Evolutionary conservation across 2,329 filamentous ascomycete genomes (phyloP), one percentile per base, ranked within the genome.

Genomic region (Teratosphaeria epicoccoides): DNA sequence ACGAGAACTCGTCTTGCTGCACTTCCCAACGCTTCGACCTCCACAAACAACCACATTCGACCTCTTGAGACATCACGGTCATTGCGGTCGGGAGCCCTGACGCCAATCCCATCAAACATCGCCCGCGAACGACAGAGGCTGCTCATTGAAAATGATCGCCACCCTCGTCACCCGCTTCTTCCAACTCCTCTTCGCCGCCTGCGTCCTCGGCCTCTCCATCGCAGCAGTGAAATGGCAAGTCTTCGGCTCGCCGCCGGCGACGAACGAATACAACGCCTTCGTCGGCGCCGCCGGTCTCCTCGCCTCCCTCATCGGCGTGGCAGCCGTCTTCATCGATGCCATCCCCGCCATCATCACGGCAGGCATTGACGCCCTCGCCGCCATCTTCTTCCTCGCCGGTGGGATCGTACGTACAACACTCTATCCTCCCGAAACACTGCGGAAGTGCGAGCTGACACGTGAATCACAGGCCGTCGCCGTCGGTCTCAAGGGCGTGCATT

Each of bases 191-290:
- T 62, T 61, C 56, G 57, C 56, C 46, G 59, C 55, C 49, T 51
- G 61, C 33, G 61, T 63, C 24, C 59, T 65, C 43, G 61, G 55
- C 20, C 54, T 64, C 28, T 62, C 62, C 6, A 57, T 63, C 49
- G 47, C 23, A 23, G 57, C 62, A 1, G 52, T 59, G 44, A 51
- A 60, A 47, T 57, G 55, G 54, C 62, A 65, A 49, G n/a, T 17
- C 20, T 44, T 52, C 46, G 57, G 56, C 26, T 24, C 40, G 17
- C 53, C 55, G 6, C 57, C 59, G 12, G 56, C 60, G 6, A 58
- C 59, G 12, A 61, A 48, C 29, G 52, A 44, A 10, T 64, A 57
- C 46, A 47, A 47, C 24, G 56, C 61, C 7, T 63, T 65, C 51
- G 51, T 52, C 7, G 63, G 63, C 10, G 60, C 55, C 12, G 62